Conservation (phyloP, 805 yeast genomes). For the Isabelozyma heimii region DNA sequence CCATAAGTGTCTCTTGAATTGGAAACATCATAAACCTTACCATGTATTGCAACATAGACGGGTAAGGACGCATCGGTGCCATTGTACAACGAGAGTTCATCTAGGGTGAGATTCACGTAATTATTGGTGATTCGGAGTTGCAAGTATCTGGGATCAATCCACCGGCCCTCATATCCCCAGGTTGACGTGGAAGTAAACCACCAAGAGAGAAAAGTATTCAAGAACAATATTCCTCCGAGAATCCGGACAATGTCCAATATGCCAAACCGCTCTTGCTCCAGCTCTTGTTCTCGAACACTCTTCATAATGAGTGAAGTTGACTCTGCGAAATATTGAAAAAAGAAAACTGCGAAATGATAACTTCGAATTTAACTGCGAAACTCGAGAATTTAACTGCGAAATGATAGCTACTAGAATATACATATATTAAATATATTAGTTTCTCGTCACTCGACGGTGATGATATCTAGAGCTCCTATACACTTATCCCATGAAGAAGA, state of each 20-base stretch:
- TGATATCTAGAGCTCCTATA: no score
- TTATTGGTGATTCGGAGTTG: slow-evolving; percentile 15
- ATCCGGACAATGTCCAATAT: slow-evolving; percentile 43
- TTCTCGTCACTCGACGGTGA: no score
- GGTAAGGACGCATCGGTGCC: slow-evolving; percentile 51
- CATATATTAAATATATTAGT: no score
- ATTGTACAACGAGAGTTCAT: slow-evolving; percentile 46
- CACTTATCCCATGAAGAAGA: slow-evolving; percentile 19
- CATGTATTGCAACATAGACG: slow-evolving; percentile 57
- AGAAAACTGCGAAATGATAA: no score
- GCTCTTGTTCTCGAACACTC: slow-evolving; percentile 1
- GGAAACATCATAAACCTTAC: slow-evolving; percentile 64
- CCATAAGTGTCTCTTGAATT: slow-evolving; percentile 52
- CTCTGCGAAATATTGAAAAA: no score
- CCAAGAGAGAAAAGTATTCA: slow-evolving; percentile 52
- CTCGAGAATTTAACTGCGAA: no score
- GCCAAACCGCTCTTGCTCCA: slow-evolving; percentile 14
- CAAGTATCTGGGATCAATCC: slow-evolving; percentile 43
- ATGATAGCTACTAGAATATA: no score
- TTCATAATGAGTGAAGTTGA: not conserved
- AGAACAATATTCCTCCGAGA: slow-evolving; percentile 42
- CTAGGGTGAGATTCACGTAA: slow-evolving; percentile 35
- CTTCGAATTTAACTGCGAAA: no score
- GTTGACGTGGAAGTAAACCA: slow-evolving; percentile 54
- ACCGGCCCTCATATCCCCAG: slow-evolving; percentile 62